Evolutionary conservation across 306 rosid genomes (phyloP), one percentile per base, ranked within the genome.

Genomic region (Vachellia pachyceras): DNA sequence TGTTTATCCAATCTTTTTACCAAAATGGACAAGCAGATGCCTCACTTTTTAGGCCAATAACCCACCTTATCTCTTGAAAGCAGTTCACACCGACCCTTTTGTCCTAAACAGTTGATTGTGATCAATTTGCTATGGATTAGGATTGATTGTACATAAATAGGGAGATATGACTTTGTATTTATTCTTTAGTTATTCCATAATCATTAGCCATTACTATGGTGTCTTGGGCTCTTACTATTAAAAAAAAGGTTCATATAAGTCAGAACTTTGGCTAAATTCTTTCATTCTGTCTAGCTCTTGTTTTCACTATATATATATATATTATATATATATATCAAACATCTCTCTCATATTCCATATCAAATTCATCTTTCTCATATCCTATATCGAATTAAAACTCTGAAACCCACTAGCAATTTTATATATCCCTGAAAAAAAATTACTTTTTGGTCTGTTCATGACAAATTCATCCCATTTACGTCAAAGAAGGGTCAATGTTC

Each of bases 1-100:
- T 76, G 77, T 49, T 82, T 58, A 45, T 67, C 72, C 77, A 70
- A 13, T 68, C 52, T 41, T 29, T 33, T 39, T 29, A 35, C 54
- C 67, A 35, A 49, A 75, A 46, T 60, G 17, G 44, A 44, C 44
- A 46, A 35, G 68, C 44, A 60, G 37, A 76, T 23, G 49, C 57
- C n/a, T 72, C 57, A 77, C 14, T 50, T 55, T 63, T 12, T 10
- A 42, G 4, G 14, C 45, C 57, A 72, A 71, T 64, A 65, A 29
- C 72, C 57, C 63, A 17, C 41, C 50, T 77, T 63, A 70, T 61
- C 40, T 58, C 64, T 77, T 8, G 39, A 69, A 75, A 76, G 36
- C 25, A 60, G 67, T 23, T 60, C 25, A 23, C 35, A 60, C 39
- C 65, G 36, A 9, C 36, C 36, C 14, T 22, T 23, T 58, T 44